Base-by-base conservation (phyloP, 129 eudicot species). In the Tanacetum coccineum region DNA sequence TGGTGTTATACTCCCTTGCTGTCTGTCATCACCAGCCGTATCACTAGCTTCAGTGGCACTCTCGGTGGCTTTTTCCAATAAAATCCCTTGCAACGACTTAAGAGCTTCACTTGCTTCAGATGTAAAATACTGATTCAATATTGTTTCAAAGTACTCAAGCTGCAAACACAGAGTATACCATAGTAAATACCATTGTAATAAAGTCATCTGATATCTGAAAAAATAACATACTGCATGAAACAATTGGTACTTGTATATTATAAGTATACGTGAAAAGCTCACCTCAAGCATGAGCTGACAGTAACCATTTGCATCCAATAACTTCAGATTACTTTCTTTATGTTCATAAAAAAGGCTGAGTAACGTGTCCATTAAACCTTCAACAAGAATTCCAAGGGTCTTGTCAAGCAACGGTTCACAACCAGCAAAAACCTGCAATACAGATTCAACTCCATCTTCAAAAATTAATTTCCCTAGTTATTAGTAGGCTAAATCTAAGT, bases 251-350 rank as follows among this genome's bases (percentile, higher is more conserved):
- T 36, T 9, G 42, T 6, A 36, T 36, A 36, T 36, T 6, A 6
- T 3, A 2, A 50, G 26, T 50, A 66, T 2, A 48, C n/a, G 48
- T 36, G 59, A 2, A 59, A 19, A 17, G 44, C 72, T 76, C 67
- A 91, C 97, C 97, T 91, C 97, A 74, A 91, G 94, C 96, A 91
- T 91, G 62, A 87, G 87, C 74, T 87, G 97, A 68, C 86, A 91
- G 68, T 83, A 87, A 79, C 97, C 97, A 78, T 87, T 91, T 60
- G 96, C 84, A 75, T 91, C 97, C 83, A 91, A 70, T 49, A 84
- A 62, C 73, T 80, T 79, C 63, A 91, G 83, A 72, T 83, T 89
- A 30, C 74, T 81, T 59, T 71, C 72, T 73, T 78, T 68, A 61
- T 85, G 85, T 73, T 91, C 97, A 73, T 81, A 80, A 42, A 91